Evolutionary conservation across 257 asterid species (phyloP), one percentile per base, ranked within the genome.

Genomic region (Cordia subcordata): DNA sequence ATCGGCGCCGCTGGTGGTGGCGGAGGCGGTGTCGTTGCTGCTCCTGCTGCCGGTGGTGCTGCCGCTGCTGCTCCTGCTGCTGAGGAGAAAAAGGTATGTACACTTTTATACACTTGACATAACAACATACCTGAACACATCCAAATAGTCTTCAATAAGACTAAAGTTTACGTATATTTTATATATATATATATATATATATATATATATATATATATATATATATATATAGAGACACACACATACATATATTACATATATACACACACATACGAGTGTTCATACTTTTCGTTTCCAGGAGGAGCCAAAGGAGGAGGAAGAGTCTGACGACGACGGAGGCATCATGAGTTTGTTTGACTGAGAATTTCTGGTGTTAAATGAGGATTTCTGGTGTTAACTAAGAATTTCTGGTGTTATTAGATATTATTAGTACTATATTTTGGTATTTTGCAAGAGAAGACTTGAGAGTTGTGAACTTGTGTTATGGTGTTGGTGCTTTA

Each of bases 1-100:
- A 77, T 79, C 23, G 94, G 85, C 40, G 68, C 85, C 13, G 94
- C 88, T 2, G 88, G 88, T 21, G 93, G 85, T 13, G 80, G 70
- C 5, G 85, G 69, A 13, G 78, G 79, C 21, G 79, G 55, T 39
- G 75, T 77, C 8, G 81, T 68, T 21, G 57, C 94, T 57, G 81
- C 79, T 23, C 71, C 87, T 20, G 17, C 65, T 33, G 78, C 68
- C 10, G 83, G 69, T 52, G 77, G 70, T 22, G 65, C 73, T 21
- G 82, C 64, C 12, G 74, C 47, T 1, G 81, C 74, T 53, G 76
- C 80, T 5, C 86, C 94, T 49, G 83, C 87, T 1, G 78, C 42
- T 0, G 89, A 77, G 66, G 46, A 32, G 60, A 55, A 55, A 13
- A 35, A 55, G 60, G 60, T 55, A 61, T 6, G 0, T 10, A 8